Evolutionary conservation across 495 filamentous ascomycete species (phyloP).

Genomic region (Staphylotrichum tortipilum): DNA sequence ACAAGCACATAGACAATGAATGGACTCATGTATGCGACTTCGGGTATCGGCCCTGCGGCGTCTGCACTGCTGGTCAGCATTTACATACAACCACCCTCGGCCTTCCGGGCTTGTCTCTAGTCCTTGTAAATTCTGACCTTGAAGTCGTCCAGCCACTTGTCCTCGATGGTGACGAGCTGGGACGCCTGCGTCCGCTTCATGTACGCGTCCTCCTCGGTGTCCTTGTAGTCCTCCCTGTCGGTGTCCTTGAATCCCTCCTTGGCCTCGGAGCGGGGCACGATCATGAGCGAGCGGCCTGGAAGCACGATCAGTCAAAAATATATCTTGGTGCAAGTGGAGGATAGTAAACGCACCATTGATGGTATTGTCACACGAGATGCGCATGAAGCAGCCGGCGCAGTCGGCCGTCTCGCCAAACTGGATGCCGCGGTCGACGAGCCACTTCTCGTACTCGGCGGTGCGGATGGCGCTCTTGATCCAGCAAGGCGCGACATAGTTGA

Average conservation of each 20-base stretch:
- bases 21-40: no score
- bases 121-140: slow-evolving; percentile 14
- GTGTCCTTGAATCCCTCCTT: slow-evolving; percentile 16
- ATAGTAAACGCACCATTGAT: slow-evolving; percentile 21
- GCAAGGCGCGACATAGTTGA: slow-evolving; percentile 30
- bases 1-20: no score
- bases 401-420: slow-evolving; percentile 26
- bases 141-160: slow-evolving; percentile 16
- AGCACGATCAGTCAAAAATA: no score
- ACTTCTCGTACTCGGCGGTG: slow-evolving; percentile 15
- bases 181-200: slow-evolving; percentile 6
- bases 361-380: slow-evolving; percentile 24
- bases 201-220: slow-evolving; percentile 8
- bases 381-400: slow-evolving; percentile 25
- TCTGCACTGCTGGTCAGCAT: no score
- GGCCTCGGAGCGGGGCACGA: slow-evolving; percentile 3
- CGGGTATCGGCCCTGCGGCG: no score
- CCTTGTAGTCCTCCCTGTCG: slow-evolving; percentile 11
- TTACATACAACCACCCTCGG: no score
- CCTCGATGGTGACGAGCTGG: slow-evolving; percentile 14
- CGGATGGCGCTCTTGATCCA: slow-evolving; percentile 22
- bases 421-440: slow-evolving; percentile 22
- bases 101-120: no score
- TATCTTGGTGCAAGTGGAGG: background rate
- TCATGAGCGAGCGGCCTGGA: slow-evolving; percentile 13